Evolutionary conservation across 2,329 filamentous ascomycete genomes (phyloP).

Genomic region (Stachybotrys elegans): DNA sequence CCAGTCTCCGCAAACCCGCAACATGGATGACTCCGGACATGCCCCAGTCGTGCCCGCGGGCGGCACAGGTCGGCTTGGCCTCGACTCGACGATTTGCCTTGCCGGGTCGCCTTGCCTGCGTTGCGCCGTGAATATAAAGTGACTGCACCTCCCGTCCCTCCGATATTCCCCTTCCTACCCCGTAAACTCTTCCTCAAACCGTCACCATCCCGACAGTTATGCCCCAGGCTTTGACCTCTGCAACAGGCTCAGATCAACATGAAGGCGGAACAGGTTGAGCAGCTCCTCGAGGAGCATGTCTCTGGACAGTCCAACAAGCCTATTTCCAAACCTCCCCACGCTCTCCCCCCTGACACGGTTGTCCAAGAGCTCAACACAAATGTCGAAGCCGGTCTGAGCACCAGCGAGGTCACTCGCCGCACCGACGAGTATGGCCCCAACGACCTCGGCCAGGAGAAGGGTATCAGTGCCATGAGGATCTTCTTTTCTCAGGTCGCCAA

Average conservation of each 20-base stretch:
- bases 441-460: conserved; percentile 38
- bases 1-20: neutral
- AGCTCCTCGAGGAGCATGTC: conserved; percentile 13
- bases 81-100: too few relatives aligned
- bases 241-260: neutral
- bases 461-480: conserved; percentile 52
- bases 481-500: conserved; percentile 54
- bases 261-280: neutral
- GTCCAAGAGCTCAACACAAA: conserved; percentile 47
- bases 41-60: too few relatives aligned
- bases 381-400: conserved; percentile 46
- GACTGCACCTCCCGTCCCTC: too few relatives aligned
- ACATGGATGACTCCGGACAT: too few relatives aligned
- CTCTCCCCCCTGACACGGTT: conserved; percentile 41
- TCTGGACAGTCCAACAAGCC: conserved; percentile 23
- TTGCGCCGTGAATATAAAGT: too few relatives aligned
- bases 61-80: too few relatives aligned
- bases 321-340: conserved; percentile 51
- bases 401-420: conserved; percentile 42
- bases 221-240: neutral
- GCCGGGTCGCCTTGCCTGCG: too few relatives aligned
- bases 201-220: neutral
- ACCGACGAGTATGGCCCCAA: conserved; percentile 51
- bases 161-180: neutral
- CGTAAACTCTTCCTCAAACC: neutral